These are phyloP conservation scores for Sporothrix variecibatus DNA, from an alignment of 2,329 filamentous ascomycete species.

Conservation along the genomic window DNA sequence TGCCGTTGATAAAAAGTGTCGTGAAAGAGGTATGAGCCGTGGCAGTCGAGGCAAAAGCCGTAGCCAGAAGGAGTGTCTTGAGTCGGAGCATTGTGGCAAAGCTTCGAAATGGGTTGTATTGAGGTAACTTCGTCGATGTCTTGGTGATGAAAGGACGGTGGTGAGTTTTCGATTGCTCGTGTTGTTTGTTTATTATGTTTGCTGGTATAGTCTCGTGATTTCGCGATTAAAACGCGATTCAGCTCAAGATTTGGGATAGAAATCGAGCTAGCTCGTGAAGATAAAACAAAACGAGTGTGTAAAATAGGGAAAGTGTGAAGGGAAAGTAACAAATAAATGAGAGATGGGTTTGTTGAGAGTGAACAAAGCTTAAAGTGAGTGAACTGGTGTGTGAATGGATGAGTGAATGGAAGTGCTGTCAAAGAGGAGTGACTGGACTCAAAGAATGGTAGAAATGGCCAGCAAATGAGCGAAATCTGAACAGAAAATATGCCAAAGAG, in stretches of 20 bases:
- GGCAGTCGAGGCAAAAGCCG: slow-evolving; percentile 41
- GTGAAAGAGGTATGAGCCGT: slow-evolving; percentile 65
- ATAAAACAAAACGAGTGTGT: neutral
- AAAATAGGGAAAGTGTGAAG: neutral
- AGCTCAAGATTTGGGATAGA: neutral
- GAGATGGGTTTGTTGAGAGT: neutral
- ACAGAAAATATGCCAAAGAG: neutral
- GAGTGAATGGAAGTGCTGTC: neutral
- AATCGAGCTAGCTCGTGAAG: neutral
- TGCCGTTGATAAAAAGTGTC: slow-evolving; percentile 62
- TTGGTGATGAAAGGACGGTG: neutral
- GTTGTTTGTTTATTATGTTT: neutral
- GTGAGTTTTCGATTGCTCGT: neutral
- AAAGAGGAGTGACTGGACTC: neutral
- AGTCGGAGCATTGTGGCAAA: slow-evolving; percentile 38
- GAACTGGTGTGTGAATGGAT: neutral
- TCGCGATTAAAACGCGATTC: neutral
- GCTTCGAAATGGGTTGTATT: neutral
- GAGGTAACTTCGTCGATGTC: neutral
- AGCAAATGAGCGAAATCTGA: neutral
- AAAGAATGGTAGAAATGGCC: neutral
- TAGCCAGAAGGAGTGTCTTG: slow-evolving; percentile 40
- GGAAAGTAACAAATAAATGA: neutral
- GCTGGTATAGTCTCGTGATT: neutral
- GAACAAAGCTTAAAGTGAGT: slow-evolving; percentile 1